Evolutionary conservation across 2,329 filamentous ascomycete genomes (phyloP), one percentile per base, ranked within the genome.

Genomic region (Westerdykella sp.): DNA sequence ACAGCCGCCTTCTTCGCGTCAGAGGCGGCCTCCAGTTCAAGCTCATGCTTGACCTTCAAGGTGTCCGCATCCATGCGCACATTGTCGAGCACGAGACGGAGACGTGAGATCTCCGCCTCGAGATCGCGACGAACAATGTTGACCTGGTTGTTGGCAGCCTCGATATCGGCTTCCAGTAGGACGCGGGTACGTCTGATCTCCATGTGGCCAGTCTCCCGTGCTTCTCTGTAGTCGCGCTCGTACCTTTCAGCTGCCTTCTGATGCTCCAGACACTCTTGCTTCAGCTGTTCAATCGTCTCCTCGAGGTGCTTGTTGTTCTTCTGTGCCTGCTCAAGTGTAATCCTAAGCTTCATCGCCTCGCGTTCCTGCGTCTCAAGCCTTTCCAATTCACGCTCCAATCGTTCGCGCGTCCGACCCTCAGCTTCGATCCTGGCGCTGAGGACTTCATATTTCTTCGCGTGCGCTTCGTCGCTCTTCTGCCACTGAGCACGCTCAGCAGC

Each of bases 181-280:
- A 84, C 79, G 46, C 85, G 85, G 12, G 84, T 87, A 37, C 87
- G 84, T 63, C 91, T 83, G 36, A 94, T 82, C 62, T 97, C 90
- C 31, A 80, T 78, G 34, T 84, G 81, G 44, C 81, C 88, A 39
- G 81, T 83, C 56, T 95, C 87, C 49, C 85, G 81, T 9, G 87
- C 86, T 57, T 95, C 87, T 46, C 88, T 80, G 56, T 91, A 85
- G 58, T 96, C 89, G 40, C 87, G 81, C 65, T 95, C 82, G 61
- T 83, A 84, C 34, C 81, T 78, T 51, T 81, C 75, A 15, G 80
- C 77, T 47, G 78, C 76, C 56, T 83, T 77, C 55, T 91, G 81
- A 43, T 91, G 77, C 50, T 84, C 80, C 56, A 85, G 76, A 57
- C 85, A 87, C 58, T 89, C 83, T 12, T 73, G 74, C 45, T 78